Base-by-base conservation (phyloP, 768 basidiomycete species). In the Tricholoma bakamatsutake region DNA sequence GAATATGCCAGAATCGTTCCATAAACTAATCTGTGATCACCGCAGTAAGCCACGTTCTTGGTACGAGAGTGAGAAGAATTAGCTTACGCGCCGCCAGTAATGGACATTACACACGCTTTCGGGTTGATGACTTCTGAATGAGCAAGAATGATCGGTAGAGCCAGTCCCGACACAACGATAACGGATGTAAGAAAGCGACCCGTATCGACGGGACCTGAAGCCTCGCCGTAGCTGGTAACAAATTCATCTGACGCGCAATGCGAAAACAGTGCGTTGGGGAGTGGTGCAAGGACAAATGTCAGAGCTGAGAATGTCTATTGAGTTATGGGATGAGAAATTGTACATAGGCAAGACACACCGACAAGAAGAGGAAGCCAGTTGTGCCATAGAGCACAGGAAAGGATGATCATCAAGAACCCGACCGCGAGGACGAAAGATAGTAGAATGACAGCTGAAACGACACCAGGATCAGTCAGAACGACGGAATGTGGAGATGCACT, bases 321-420 rank as follows among this genome's bases (percentile, higher is more conserved):
- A 42, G 60, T 40, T 43, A 47, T 31, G 35, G 1, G 18, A 49
- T 35, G 28, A 21, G 30, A 33, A n/a, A 37, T 17, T 46, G 21
- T 24, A 11, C 17, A 37, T 52, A 24, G 39, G 37, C 28, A 10
- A n/a, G 12, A 77, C 90, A 59, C 62, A 97, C 97, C 97, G 60
- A 98, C 96, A 60, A 98, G 80, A 50, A 99, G 78, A 33, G 97
- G 97, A 18, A 98, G 78, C 97, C 97, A 99, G 69, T 99, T 99
- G 12, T 84, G 75, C 87, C 88, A 98, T 30, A 98, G 76, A 6
- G 97, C 97, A 68, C 97, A 98, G 1, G 93, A 93, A 21, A 99
- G 85, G 69, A 99, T 99, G 66, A 98, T 91, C 66, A 98, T 83
- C 56, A 99, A 75, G 76, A 99, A 99, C n/a, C 97, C 97, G 13